Percentiles rank a stretch among this genome's conserved stretches.
These are phyloP conservation scores for Eimeria maxima DNA, from an alignment of 169 alveolate species.

Conservation along the genomic window DNA sequence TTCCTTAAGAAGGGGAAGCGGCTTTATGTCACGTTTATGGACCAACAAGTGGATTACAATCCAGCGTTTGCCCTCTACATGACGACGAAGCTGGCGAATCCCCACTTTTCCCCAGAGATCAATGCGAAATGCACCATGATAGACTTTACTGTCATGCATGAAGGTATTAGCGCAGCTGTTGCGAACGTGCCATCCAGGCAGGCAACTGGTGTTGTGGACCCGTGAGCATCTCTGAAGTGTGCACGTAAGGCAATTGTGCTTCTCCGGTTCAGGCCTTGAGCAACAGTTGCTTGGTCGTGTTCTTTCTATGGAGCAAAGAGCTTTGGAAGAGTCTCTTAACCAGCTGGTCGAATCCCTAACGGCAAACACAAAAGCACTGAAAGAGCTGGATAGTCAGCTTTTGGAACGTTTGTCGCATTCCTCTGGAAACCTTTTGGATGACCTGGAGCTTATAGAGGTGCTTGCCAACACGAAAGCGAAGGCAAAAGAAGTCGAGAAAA, in stretches of 20 bases:
- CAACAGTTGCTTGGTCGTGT: slow-evolving; percentile 98
- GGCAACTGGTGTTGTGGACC: background rate
- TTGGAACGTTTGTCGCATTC: slow-evolving; percentile 96
- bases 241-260: background rate
- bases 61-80: slow-evolving; percentile 92
- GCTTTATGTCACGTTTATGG: slow-evolving; percentile 92
- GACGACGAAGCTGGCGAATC: slow-evolving; percentile 97
- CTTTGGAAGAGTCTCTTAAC: slow-evolving; percentile 94
- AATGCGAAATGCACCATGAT: slow-evolving; percentile 98
- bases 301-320: slow-evolving; percentile 96
- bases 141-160: slow-evolving; percentile 98
- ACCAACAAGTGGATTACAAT: slow-evolving; percentile 90
- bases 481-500: slow-evolving; percentile 96
- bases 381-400: slow-evolving; percentile 93
- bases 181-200: background rate
- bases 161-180: slow-evolving; percentile 81
- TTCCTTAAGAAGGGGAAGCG: slow-evolving; percentile 93
- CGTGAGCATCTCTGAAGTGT: slow-evolving; percentile 86
- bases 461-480: slow-evolving; percentile 95
- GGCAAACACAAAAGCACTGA: slow-evolving; percentile 95
- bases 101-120: slow-evolving; percentile 98
- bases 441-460: slow-evolving; percentile 97
- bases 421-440: slow-evolving; percentile 96
- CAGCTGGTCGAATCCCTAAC: slow-evolving; percentile 86
- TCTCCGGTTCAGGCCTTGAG: slow-evolving; percentile 92